Base-by-base conservation (phyloP, 768 basidiomycete genomes). In the Podaxis sp. region DNA sequence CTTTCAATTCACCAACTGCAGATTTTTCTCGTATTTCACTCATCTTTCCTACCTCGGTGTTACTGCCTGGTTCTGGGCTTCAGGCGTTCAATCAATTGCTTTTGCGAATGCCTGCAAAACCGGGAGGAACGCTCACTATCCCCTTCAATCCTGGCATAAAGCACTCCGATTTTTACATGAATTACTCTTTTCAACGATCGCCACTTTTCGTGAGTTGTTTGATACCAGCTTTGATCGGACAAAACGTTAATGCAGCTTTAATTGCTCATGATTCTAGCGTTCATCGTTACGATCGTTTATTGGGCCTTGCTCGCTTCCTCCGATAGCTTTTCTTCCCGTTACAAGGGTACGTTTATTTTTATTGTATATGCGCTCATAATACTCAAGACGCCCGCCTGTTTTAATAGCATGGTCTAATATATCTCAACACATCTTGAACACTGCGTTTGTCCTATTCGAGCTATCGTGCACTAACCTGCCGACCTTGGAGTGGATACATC, bases 361-460 rank as follows among this genome's bases (percentile, higher is more conserved):
- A 8, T 12, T 12, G 24, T 15, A 9, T 33, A 13, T 29, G 22
- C 37, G 43, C 17, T 9, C 12, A 27, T 49, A 8, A 46, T 19
- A 38, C 2, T 41, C 27, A 11, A 43, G n/a, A 24, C 19, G 15
- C 56, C 15, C 19, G 11, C 29, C 12, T 33, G 19, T n/a, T 3
- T 29, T 7, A 11, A 43, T 50, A 87, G 86, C 80, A 0, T 90
- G 85, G 83, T 67, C 70, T 8, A 86, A 85, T 69, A 74, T 87
- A 55, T 86, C 87, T 6, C 70, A 82, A 4, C 89, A 92, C 67
- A 78, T 77, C 0, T 68, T 91, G 61, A 92, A 92, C 70, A 72
- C 79, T 7, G 72, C 67, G 2, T 85, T 87, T 66, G 82, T 80
- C 0, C 70, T 88, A 1, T 77, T 84, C 66, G 90, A 91, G 68